Evolutionary conservation across 1,139 yeast species (phyloP).

Genomic region (Candida mesenterica): DNA sequence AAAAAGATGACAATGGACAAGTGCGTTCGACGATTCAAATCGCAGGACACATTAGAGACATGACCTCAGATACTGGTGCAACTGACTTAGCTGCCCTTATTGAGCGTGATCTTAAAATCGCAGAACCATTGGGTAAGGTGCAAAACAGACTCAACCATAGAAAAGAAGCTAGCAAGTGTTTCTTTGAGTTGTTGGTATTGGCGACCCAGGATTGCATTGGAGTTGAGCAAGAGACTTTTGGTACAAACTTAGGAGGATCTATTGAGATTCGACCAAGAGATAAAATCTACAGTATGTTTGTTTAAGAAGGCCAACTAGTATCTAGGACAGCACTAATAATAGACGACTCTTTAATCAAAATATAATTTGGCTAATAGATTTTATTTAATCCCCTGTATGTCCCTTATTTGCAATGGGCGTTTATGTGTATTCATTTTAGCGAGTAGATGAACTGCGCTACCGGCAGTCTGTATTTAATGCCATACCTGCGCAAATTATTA

Average conservation of each 20-base stretch:
- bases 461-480: too few relatives aligned
- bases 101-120: slow-evolving; percentile 32
- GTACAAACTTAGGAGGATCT: slow-evolving; percentile 52
- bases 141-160: slow-evolving; percentile 35
- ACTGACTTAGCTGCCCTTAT: slow-evolving; percentile 43
- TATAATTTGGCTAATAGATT: background rate
- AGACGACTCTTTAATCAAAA: background rate
- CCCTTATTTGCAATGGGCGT: too few relatives aligned
- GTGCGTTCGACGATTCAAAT: slow-evolving; percentile 54
- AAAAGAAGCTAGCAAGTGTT: slow-evolving; percentile 68
- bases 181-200: slow-evolving; percentile 78
- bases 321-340: too few relatives aligned
- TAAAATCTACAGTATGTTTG: slow-evolving; percentile 44
- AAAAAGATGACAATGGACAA: slow-evolving; percentile 14
- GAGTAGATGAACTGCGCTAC: too few relatives aligned
- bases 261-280: slow-evolving; percentile 55
- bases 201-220: slow-evolving; percentile 75
- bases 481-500: too few relatives aligned
- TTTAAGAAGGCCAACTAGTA: slow-evolving; percentile 19
- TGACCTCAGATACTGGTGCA: slow-evolving; percentile 23
- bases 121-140: slow-evolving; percentile 31
- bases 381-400: background rate
- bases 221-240: slow-evolving; percentile 49
- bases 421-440: too few relatives aligned
- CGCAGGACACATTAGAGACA: slow-evolving; percentile 48